Evolutionary conservation across 2,329 filamentous ascomycete genomes (phyloP).

Genomic region (Ophiostoma sp.): DNA sequence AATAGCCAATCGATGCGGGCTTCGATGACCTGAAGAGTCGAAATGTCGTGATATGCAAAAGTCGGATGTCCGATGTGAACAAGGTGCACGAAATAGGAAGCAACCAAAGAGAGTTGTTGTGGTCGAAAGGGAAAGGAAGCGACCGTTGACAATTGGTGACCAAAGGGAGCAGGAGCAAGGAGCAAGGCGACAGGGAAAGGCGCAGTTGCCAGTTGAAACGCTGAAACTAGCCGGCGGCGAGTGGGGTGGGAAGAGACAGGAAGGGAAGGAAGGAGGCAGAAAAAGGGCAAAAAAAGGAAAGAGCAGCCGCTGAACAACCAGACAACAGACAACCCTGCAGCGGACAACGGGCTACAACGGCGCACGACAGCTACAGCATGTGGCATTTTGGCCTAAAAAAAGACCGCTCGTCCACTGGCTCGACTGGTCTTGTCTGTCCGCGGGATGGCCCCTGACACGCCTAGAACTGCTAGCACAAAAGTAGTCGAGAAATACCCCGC

Average conservation of each 20-base stretch:
- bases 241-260: background rate
- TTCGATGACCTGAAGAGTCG: background rate
- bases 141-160: background rate
- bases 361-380: background rate
- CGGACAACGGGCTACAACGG: background rate
- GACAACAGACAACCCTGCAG: background rate
- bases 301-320: background rate
- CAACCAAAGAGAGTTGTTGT: background rate
- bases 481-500: slow-evolving; percentile 1
- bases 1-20: background rate
- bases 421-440: background rate
- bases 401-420: background rate
- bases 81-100: background rate
- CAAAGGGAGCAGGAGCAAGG: background rate
- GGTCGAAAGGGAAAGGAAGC: slow-evolving; percentile 13
- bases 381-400: background rate
- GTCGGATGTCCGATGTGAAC: background rate
- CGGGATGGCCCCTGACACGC: slow-evolving; percentile 9
- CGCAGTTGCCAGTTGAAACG: slow-evolving; percentile 15
- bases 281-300: background rate
- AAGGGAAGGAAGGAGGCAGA: background rate
- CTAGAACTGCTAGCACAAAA: background rate
- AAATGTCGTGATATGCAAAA: background rate
- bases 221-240: background rate
- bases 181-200: background rate